These are phyloP conservation scores for Fusarium chuoi DNA, from an alignment of 2,329 filamentous ascomycete species.

Conservation along the genomic window DNA sequence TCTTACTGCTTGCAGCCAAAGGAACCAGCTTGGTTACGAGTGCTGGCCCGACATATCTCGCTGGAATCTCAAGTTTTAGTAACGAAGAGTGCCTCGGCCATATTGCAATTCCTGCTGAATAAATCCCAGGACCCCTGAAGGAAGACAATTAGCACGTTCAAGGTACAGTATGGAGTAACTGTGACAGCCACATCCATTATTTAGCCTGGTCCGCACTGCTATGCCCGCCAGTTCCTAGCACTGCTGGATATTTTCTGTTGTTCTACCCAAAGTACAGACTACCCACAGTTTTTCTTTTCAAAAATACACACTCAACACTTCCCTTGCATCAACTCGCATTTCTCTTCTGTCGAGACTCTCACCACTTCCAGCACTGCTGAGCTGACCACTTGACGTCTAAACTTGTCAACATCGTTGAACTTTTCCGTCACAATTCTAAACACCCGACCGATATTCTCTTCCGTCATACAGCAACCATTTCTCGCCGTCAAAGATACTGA, in stretches of 20 bases:
- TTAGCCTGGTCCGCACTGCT: background rate
- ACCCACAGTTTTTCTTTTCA: too few species aligned
- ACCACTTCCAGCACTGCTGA: too few species aligned
- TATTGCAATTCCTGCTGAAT: background rate
- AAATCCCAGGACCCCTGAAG: background rate
- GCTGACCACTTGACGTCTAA: too few species aligned
- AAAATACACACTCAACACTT: too few species aligned
- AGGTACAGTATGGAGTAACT: too few species aligned
- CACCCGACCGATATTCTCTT: too few species aligned
- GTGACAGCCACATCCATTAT: background rate
- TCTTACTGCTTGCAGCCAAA: fast-evolving
- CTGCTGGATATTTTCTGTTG: too few species aligned
- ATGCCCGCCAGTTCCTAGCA: background rate
- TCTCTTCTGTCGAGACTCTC: too few species aligned
- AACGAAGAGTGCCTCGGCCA: background rate
- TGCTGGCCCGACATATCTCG: background rate
- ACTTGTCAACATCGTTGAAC: too few species aligned
- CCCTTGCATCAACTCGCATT: too few species aligned
- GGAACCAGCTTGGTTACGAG: fast-evolving
- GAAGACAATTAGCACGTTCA: background rate
- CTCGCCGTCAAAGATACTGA: fast-evolving
- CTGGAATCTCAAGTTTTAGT: background rate
- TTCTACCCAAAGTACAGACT: fast-evolving
- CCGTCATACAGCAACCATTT: background rate
- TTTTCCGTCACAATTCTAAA: too few species aligned